Conservation (phyloP, 306 rosid genomes). For the Parietaria judaica region DNA sequence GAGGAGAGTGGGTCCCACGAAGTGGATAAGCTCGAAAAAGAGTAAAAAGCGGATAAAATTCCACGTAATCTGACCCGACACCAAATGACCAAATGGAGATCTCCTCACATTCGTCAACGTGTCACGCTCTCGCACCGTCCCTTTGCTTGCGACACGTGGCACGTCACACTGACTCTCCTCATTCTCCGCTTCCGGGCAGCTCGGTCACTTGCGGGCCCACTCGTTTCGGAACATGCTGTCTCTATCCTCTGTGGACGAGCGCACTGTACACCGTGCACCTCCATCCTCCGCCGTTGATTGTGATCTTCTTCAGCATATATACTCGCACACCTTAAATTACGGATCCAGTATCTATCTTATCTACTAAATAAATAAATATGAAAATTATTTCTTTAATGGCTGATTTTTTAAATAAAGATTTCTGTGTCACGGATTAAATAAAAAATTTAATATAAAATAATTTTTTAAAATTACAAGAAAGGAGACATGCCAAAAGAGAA, state of each 20-base stretch:
- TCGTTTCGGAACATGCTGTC: neutral
- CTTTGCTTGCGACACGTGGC: constrained; percentile 7
- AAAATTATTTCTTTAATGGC: too few species aligned
- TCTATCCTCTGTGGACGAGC: neutral
- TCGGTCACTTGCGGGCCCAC: neutral
- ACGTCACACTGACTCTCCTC: neutral
- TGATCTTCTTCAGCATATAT: too few species aligned
- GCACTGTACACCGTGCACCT: too few species aligned
- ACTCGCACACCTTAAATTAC: too few species aligned
- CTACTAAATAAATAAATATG: too few species aligned
- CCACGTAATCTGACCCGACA: constrained; percentile 31
- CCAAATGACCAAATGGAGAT: neutral
- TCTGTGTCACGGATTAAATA: too few species aligned
- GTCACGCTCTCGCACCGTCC: neutral
- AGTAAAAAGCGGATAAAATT: neutral
- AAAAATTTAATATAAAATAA: too few species aligned
- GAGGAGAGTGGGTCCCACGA: constrained; percentile 31
- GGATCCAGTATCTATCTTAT: too few species aligned
- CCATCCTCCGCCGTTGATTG: too few species aligned
- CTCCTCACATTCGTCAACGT: constrained; percentile 14
- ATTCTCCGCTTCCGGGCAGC: neutral
- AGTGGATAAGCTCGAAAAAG: constrained; percentile 45
- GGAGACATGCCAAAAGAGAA: too few species aligned
- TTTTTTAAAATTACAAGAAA: too few species aligned
- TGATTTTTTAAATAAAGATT: too few species aligned